These are phyloP conservation scores for Colletotrichum cuscutae DNA, from an alignment of 2,329 filamentous ascomycete genomes.

Conservation along the genomic window DNA sequence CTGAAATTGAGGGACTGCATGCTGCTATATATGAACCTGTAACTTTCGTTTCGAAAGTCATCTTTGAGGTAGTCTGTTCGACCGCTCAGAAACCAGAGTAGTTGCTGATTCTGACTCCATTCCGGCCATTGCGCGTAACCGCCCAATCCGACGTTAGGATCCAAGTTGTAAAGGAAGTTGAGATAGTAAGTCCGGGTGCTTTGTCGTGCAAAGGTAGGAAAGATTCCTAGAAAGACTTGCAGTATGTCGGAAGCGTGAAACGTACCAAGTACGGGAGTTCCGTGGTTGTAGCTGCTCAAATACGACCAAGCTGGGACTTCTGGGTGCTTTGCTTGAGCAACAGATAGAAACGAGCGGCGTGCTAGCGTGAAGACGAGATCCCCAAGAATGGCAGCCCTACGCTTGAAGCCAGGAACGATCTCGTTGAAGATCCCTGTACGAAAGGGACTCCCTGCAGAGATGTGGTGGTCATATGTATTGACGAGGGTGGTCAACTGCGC, in stretches of 20 bases:
- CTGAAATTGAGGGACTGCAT: slow-evolving; percentile 29
- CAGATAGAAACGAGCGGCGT: slow-evolving; percentile 71
- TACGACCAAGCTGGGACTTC: slow-evolving; percentile 78
- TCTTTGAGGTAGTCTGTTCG: slow-evolving; percentile 47
- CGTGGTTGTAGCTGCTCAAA: slow-evolving; percentile 76
- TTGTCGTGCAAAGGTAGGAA: slow-evolving; percentile 69
- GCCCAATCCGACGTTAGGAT: slow-evolving; percentile 71
- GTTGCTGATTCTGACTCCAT: slow-evolving; percentile 54
- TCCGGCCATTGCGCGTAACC: slow-evolving; percentile 52
- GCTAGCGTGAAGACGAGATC: slow-evolving; percentile 81
- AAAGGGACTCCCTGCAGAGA: slow-evolving; percentile 75
- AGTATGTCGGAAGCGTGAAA: slow-evolving; percentile 79
- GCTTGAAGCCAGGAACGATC: slow-evolving; percentile 81
- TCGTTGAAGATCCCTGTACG: slow-evolving; percentile 75
- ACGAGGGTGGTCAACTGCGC: slow-evolving; percentile 67
- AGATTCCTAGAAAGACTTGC: slow-evolving; percentile 74
- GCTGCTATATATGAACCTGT: slow-evolving; percentile 37
- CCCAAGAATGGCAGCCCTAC: slow-evolving; percentile 78
- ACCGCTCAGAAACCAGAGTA: slow-evolving; percentile 58
- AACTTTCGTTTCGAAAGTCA: slow-evolving; percentile 48
- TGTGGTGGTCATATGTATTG: slow-evolving; percentile 67
- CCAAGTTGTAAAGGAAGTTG: slow-evolving; percentile 75
- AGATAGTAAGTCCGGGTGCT: slow-evolving; percentile 77
- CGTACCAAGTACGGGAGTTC: slow-evolving; percentile 78
- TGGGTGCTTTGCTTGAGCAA: slow-evolving; percentile 58